These are phyloP conservation scores for Beta macrorhiza DNA, from an alignment of 179 eudicot species.

Conservation along the genomic window DNA sequence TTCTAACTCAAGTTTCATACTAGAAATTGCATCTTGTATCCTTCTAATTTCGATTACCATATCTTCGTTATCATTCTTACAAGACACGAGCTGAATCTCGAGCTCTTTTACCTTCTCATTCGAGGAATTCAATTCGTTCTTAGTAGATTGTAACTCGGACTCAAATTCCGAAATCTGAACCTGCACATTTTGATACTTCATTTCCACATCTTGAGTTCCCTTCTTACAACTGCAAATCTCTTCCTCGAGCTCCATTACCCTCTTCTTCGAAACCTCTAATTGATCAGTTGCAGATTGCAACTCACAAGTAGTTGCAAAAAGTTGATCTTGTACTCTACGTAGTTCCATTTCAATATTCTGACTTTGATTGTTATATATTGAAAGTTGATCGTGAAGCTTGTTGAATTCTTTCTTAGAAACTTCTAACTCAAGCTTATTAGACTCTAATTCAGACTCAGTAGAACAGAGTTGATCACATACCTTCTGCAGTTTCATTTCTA, in stretches of 20 bases:
- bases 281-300: neutral
- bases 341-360: conserved; percentile 10
- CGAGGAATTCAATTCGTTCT: neutral
- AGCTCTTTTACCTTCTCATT: conserved; percentile 8
- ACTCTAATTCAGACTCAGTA: conserved; percentile 15
- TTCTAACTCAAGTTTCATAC: conserved; percentile 3
- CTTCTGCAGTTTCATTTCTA: conserved; percentile 14
- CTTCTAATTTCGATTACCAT: neutral
- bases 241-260: conserved; percentile 16
- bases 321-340: conserved; percentile 14
- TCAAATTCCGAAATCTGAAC: conserved; percentile 3
- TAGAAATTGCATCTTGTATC: conserved; percentile 11
- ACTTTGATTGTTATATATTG: neutral
- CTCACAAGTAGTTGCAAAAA: neutral
- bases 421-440: conserved; percentile 15
- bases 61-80: conserved; percentile 15
- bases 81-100: neutral
- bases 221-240: neutral
- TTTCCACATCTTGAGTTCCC: neutral
- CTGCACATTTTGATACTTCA: neutral
- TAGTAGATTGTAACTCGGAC: neutral
- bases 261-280: conserved; percentile 19
- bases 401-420: conserved; percentile 13
- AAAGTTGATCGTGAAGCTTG: conserved; percentile 18
- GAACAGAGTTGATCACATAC: conserved; percentile 23